phyloP scores from a whole-genome alignment of 257 asterid species.

The Nyctanthes arbortristis region DNA sequence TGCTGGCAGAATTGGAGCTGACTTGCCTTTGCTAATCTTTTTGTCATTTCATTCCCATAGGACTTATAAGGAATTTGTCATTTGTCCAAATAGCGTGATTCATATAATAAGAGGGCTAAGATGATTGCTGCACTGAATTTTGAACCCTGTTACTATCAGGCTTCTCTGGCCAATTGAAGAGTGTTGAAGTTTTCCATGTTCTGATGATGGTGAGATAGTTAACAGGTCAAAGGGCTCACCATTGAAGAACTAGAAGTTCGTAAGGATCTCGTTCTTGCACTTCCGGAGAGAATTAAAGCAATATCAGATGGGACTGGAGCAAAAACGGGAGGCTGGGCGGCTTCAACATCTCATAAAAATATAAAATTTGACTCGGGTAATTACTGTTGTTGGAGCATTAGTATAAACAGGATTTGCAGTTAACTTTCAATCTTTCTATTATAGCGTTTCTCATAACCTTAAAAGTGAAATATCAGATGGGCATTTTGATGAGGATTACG shows the following conservation, averaged over 20 bases:
- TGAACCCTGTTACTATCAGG: not conserved
- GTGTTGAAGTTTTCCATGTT: slow-evolving; percentile 1
- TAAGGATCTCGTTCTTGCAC: slow-evolving; percentile 62
- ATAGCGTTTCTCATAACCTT: not conserved
- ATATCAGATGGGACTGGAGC: slow-evolving; percentile 63
- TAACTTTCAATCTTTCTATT: not conserved
- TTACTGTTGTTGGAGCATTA: not conserved
- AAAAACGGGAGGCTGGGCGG: slow-evolving; percentile 49
- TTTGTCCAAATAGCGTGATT: not conserved
- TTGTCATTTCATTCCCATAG: no score
- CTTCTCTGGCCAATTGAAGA: not conserved
- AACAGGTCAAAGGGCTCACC: slow-evolving; percentile 75
- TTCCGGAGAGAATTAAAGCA: slow-evolving; percentile 67
- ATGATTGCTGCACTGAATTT: not conserved
- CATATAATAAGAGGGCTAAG: not conserved
- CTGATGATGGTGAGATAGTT: slow-evolving; percentile 11
- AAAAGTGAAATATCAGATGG: slow-evolving; percentile 47
- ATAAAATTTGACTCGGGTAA: slow-evolving; percentile 72
- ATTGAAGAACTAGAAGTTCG: slow-evolving; percentile 71
- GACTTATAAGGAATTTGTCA: no score
- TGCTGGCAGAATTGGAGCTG: no score
- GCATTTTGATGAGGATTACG: slow-evolving; percentile 46
- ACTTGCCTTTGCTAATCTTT: no score
- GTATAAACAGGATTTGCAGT: not conserved
- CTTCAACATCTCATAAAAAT: slow-evolving; percentile 55